phyloP scores from a whole-genome alignment of 2,329 filamentous ascomycete genomes.

The Venturia aucupariae region DNA sequence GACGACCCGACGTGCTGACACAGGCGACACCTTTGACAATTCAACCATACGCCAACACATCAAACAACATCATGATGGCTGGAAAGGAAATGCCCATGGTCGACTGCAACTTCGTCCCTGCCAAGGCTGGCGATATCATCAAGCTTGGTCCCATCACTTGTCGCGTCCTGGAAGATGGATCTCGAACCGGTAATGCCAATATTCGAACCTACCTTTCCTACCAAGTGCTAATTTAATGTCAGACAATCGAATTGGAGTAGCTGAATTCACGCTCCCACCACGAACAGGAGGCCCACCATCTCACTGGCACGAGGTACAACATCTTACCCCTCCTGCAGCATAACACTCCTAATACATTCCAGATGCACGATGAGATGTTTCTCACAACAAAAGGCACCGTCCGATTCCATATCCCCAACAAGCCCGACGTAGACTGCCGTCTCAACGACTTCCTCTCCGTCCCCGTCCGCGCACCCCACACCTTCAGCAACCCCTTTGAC shows the following conservation, averaged over 20 bases:
- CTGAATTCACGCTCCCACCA: conserved; percentile 41
- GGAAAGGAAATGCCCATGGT: conserved; percentile 28
- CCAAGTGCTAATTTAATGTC: background rate
- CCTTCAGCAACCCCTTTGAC: conserved; percentile 46
- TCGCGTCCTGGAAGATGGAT: conserved; percentile 44
- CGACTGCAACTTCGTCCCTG: conserved; percentile 41
- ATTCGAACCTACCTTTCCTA: background rate
- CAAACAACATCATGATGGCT: background rate
- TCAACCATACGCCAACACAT: background rate
- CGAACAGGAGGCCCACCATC: conserved; percentile 38
- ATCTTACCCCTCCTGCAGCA: background rate
- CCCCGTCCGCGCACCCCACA: conserved; percentile 45
- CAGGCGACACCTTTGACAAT: background rate
- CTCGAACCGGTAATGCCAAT: conserved; percentile 20
- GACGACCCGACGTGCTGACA: background rate
- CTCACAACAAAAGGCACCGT: conserved; percentile 43
- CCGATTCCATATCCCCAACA: conserved; percentile 41
- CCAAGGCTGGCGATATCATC: conserved; percentile 39
- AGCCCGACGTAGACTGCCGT: conserved; percentile 37
- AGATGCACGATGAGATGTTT: conserved; percentile 46
- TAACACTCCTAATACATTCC: background rate
- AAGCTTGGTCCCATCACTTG: conserved; percentile 42
- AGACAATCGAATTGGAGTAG: conserved; percentile 41
- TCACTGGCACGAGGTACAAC: conserved; percentile 45
- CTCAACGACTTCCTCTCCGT: conserved; percentile 47